Base-by-base conservation (phyloP, 208 protist genomes). In the Histomonas meleagridis region DNA sequence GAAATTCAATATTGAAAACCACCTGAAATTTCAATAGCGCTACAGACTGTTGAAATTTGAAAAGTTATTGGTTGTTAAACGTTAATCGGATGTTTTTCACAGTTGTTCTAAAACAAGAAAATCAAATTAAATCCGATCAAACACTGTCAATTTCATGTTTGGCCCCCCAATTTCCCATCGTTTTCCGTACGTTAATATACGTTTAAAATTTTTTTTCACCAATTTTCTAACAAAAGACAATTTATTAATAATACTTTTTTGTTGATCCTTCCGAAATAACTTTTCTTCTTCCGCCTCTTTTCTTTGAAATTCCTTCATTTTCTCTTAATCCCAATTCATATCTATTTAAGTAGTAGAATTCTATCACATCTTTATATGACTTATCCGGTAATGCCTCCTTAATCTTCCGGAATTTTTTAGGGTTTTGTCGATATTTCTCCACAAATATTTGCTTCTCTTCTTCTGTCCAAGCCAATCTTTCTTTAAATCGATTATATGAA, bases 201-300 rank as follows among this genome's bases (percentile, higher is more conserved):
- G n/a, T n/a, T n/a, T n/a, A n/a, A n/a, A n/a, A n/a, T n/a, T n/a
- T n/a, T n/a, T 72, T 72, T 72, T 10, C 16, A 72, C 65, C 32
- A 72, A 72, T 43, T 43, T 72, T 43, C 40, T 43, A 35, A 72
- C 18, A 72, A 69, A 69, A 35, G 32, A 40, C 9, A 72, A 40
- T 23, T 43, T 1, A 55, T 86, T 28, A 86, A 86, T 86, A 86
- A 86, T 86, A 57, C 32, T 86, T 86, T 28, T 86, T 86, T 12
- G 60, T 26, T 32, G n/a, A 46, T 18, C 76, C 76, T 86, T 86
- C 76, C 18, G 76, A 51, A 86, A 86, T 86, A 86, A 86, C 76
- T 46, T 86, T 86, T 46, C 38, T 51, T 10, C 55, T 86, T 53
- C 76, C 76, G 32, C 76, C 76, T 18, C 76, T 40, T 35, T 46